Conservation (phyloP, 306 rosid genomes). For the Adenanthera pavonina region DNA sequence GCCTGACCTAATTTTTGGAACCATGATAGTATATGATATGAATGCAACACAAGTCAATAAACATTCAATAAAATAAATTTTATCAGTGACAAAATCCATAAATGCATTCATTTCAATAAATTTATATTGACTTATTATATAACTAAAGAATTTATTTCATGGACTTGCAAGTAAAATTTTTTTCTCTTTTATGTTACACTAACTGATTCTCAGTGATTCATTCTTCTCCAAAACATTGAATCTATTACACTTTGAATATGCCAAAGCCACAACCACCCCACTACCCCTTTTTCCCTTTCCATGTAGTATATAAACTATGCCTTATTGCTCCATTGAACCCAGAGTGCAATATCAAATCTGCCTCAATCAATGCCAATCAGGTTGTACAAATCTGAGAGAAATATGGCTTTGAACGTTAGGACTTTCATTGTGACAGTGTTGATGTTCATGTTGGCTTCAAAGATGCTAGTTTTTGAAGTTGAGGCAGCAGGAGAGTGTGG, state of each 20-base stretch:
- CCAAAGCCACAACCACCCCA: slow-evolving; percentile 58
- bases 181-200: too few species aligned
- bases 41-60: background rate
- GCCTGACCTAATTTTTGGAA: too few species aligned
- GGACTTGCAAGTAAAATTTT: background rate
- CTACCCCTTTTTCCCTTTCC: slow-evolving; percentile 39
- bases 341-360: slow-evolving; percentile 23
- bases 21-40: too few species aligned
- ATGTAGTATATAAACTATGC: slow-evolving; percentile 41
- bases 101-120: background rate
- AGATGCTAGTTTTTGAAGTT: slow-evolving; percentile 33
- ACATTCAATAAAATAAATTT: background rate
- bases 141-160: background rate
- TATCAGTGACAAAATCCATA: background rate
- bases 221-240: background rate
- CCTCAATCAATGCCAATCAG: background rate
- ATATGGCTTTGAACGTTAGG: slow-evolving; percentile 24
- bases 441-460: slow-evolving; percentile 39
- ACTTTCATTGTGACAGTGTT: slow-evolving; percentile 10
- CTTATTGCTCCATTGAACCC: slow-evolving; percentile 19
- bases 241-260: slow-evolving; percentile 47
- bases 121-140: background rate
- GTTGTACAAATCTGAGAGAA: background rate
- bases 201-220: background rate
- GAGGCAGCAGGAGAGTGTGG: slow-evolving; percentile 86